Evolutionary conservation across 179 eudicot genomes (phyloP).

Genomic region (Amaranthus tricolor): DNA sequence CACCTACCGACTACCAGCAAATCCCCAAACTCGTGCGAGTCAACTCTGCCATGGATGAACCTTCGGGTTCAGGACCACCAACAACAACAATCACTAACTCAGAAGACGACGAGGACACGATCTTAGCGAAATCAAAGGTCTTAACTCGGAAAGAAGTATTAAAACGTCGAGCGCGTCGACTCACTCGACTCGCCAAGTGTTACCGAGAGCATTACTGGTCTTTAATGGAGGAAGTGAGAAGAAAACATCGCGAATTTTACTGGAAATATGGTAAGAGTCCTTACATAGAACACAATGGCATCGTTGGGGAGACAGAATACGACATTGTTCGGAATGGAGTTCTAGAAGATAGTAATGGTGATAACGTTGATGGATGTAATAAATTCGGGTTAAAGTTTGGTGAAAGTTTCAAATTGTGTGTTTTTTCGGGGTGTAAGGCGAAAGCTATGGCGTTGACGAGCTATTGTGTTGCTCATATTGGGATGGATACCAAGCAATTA

Average conservation of each 20-base stretch:
- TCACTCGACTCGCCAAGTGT: constrained; percentile 33
- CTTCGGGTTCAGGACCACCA: constrained; percentile 11
- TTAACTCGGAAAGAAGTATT: constrained; percentile 49
- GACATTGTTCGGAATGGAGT: neutral
- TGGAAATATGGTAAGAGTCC: constrained; percentile 46
- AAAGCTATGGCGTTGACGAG: constrained; percentile 63
- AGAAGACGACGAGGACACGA: constrained; percentile 25
- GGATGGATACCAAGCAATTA: constrained; percentile 51
- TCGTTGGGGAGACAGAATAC: neutral
- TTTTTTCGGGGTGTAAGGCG: constrained; percentile 36
- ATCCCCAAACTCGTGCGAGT: constrained; percentile 15
- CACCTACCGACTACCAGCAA: neutral
- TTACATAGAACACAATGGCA: constrained; percentile 12
- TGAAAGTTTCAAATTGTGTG: constrained; percentile 31
- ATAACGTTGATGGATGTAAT: neutral
- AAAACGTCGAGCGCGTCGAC: constrained; percentile 40
- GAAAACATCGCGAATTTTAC: constrained; percentile 40
- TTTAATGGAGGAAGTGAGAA: constrained; percentile 53
- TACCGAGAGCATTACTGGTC: constrained; percentile 55
- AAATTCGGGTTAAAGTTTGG: constrained; percentile 29
- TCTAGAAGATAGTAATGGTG: neutral
- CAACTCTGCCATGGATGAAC: constrained; percentile 24
- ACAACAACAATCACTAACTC: constrained; percentile 11
- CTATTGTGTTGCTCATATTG: constrained; percentile 51
- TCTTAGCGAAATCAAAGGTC: constrained; percentile 37